phyloP scores from a whole-genome alignment of 2,329 filamentous ascomycete genomes.

The Arthroderma uncinatum region DNA sequence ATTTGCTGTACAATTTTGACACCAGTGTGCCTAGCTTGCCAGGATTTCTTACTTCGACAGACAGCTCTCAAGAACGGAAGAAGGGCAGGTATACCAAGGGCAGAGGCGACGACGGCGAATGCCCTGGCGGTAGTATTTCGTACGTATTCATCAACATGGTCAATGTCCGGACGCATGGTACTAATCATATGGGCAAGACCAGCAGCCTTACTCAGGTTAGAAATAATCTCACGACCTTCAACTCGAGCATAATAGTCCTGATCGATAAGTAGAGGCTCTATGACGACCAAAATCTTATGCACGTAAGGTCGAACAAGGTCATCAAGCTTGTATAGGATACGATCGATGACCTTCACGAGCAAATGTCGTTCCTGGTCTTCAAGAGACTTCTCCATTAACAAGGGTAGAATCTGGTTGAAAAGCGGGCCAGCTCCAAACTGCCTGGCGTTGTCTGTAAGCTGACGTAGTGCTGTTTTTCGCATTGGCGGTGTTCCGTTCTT shows the following conservation, averaged over 20 bases:
- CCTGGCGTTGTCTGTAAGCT: slow-evolving; percentile 93
- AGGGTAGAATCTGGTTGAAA: slow-evolving; percentile 92
- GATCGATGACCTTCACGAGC: slow-evolving; percentile 97
- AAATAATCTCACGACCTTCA: slow-evolving; percentile 96
- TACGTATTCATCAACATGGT: slow-evolving; percentile 96
- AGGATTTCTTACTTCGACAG: slow-evolving; percentile 96
- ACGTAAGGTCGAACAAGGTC: slow-evolving; percentile 92
- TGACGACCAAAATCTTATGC: slow-evolving; percentile 97
- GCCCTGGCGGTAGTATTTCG: slow-evolving; percentile 94
- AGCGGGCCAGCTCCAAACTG: slow-evolving; percentile 88
- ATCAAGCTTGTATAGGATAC: slow-evolving; percentile 95
- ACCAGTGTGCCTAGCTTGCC: slow-evolving; percentile 94
- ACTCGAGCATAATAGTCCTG: slow-evolving; percentile 99
- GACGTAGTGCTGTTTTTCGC: slow-evolving; percentile 93
- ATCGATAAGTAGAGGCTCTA: slow-evolving; percentile 96
- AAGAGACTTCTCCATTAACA: slow-evolving; percentile 95
- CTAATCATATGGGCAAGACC: slow-evolving; percentile 98
- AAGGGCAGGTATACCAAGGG: slow-evolving; percentile 86
- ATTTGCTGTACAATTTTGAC: slow-evolving; percentile 99
- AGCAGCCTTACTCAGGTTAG: slow-evolving; percentile 91
- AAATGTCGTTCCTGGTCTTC: slow-evolving; percentile 97
- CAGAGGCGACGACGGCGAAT: slow-evolving; percentile 93
- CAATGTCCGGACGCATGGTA: slow-evolving; percentile 97
- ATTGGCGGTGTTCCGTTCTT: slow-evolving; percentile 98
- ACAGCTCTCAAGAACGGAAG: slow-evolving; percentile 92